These are phyloP conservation scores for Pythium monospermum DNA, from an alignment of 352 stramenopile species.

Conservation along the genomic window DNA sequence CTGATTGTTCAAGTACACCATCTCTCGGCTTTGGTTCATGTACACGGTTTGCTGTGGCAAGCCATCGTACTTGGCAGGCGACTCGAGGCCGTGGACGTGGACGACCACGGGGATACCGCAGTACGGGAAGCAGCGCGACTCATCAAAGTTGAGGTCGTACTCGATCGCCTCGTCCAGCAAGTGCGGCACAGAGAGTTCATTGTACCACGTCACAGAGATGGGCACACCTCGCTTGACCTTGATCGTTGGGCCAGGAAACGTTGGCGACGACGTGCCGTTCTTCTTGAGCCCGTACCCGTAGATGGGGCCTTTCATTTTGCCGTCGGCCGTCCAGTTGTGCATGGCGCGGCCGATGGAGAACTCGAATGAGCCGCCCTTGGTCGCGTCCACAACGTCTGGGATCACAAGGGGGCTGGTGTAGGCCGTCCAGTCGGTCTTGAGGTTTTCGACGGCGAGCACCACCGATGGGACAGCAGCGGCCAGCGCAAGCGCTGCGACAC, in stretches of 20 bases:
- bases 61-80: constrained; percentile 54
- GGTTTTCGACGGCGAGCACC: constrained; percentile 14
- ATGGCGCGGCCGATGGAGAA: constrained; percentile 28
- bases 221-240: constrained; percentile 26
- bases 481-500: constrained; percentile 11
- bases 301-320: constrained; percentile 15
- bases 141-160: constrained; percentile 29
- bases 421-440: constrained; percentile 35
- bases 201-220: constrained; percentile 35
- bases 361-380: constrained; percentile 27
- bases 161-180: constrained; percentile 52
- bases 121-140: constrained; percentile 62
- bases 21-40: constrained; percentile 52
- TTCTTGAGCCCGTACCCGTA: constrained; percentile 33
- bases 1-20: constrained; percentile 65
- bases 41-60: constrained; percentile 54
- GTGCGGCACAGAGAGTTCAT: constrained; percentile 38
- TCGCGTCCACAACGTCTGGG: constrained; percentile 37
- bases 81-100: constrained; percentile 66
- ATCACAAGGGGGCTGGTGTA: constrained; percentile 29
- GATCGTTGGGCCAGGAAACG: constrained; percentile 32
- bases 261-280: constrained; percentile 21
- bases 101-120: constrained; percentile 58
- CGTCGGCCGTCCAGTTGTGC: constrained; percentile 29
- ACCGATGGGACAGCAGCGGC: too few relatives aligned